phyloP scores from a whole-genome alignment of 1,284 basidiomycete species.

The Pholiota adiposa region DNA sequence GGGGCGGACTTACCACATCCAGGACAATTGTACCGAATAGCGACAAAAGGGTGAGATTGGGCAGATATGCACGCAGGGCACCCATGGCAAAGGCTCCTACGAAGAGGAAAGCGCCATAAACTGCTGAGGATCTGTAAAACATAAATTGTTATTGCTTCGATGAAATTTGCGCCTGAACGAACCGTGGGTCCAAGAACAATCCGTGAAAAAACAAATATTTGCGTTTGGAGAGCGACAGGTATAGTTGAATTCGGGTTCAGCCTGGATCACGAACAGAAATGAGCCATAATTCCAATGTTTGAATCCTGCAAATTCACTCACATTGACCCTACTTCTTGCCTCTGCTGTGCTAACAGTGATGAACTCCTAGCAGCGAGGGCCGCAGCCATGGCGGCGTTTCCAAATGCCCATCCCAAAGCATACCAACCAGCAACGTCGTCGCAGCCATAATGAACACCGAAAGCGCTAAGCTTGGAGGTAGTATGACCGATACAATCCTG shows the following conservation, averaged over 20 bases:
- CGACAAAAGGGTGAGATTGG: constrained; percentile 60
- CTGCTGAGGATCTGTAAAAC: constrained; percentile 49
- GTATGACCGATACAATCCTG: constrained; percentile 39
- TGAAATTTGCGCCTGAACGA: background rate
- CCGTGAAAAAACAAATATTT: constrained; percentile 64
- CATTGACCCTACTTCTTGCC: constrained; percentile 47
- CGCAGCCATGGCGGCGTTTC: constrained; percentile 72
- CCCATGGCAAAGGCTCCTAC: constrained; percentile 66
- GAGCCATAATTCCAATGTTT: too few species aligned
- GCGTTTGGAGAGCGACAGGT: constrained; percentile 53
- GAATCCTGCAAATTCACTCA: constrained; percentile 17
- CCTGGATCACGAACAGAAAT: too few species aligned
- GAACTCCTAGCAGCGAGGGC: constrained; percentile 60
- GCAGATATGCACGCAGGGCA: constrained; percentile 60
- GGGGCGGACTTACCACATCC: constrained; percentile 47
- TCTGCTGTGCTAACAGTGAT: constrained; percentile 49
- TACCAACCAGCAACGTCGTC: constrained; percentile 42
- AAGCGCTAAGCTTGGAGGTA: constrained; percentile 41
- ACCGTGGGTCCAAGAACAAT: constrained; percentile 65
- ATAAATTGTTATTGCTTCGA: background rate
- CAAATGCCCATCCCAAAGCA: constrained; percentile 80
- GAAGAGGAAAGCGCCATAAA: constrained; percentile 76
- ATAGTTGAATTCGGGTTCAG: constrained; percentile 42
- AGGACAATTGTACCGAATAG: constrained; percentile 64
- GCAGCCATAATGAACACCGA: constrained; percentile 38